phyloP scores from a whole-genome alignment of 768 basidiomycete genomes.

The Dendrothele bispora region DNA sequence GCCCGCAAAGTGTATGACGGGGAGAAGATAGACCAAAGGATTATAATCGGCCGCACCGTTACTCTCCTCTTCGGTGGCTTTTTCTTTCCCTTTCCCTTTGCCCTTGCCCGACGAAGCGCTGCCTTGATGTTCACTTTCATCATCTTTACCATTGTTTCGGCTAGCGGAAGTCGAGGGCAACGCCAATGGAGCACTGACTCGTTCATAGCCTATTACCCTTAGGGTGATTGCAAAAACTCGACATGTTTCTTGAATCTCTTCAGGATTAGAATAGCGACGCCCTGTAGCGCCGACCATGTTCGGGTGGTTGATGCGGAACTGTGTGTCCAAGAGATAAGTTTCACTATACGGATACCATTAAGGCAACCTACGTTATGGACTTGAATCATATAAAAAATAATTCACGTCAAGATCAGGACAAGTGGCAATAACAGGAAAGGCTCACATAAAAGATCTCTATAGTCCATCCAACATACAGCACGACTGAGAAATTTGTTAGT shows the following conservation, averaged over 20 bases:
- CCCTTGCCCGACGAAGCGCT: no score
- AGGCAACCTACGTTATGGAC: constrained; percentile 37
- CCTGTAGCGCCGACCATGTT: background rate
- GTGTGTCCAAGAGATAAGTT: background rate
- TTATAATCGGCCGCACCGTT: constrained; percentile 10
- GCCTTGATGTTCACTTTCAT: no score
- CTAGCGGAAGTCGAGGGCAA: constrained; percentile 20
- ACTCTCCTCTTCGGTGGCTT: background rate
- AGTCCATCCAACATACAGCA: constrained; percentile 60
- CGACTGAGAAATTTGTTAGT: constrained; percentile 35
- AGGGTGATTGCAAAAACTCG: constrained; percentile 55
- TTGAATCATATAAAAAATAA: constrained; percentile 12
- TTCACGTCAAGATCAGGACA: background rate
- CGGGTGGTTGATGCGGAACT: constrained; percentile 1
- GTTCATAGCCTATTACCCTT: constrained; percentile 37
- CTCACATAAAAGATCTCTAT: constrained; percentile 53
- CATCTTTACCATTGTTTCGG: no score
- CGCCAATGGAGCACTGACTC: background rate
- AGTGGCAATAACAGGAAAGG: constrained; percentile 1
- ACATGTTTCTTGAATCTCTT: constrained; percentile 41
- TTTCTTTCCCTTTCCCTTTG: constrained; percentile 1
- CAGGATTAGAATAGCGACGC: no score
- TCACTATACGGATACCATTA: background rate
- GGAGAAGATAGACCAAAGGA: constrained; percentile 35
- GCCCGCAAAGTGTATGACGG: constrained; percentile 53